Evolutionary conservation across 2,329 filamentous ascomycete genomes (phyloP).

Genomic region (Myriosclerotinia duriaeana): DNA sequence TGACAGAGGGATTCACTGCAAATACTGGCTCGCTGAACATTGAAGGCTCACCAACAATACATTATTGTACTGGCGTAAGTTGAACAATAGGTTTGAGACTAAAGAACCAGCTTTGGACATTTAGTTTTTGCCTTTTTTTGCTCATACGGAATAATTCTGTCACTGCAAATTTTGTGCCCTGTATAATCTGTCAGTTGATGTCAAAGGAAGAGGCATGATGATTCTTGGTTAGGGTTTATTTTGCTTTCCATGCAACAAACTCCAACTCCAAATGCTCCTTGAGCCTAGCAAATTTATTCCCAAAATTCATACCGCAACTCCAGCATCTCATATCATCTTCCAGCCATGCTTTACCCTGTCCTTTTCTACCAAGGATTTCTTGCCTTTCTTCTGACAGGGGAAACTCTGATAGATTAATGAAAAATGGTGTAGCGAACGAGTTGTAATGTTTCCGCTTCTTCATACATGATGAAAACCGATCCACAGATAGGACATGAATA

Average conservation of each 20-base stretch:
- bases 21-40: too few relatives aligned
- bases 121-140: not conserved
- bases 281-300: conserved; percentile 68
- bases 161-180: too few relatives aligned
- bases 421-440: conserved; percentile 82
- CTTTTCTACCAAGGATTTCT: conserved; percentile 42
- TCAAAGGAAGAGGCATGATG: not conserved
- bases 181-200: not conserved
- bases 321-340: conserved; percentile 73
- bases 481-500: conserved; percentile 79
- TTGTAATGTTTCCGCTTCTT: conserved; percentile 89
- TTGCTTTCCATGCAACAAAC: conserved; percentile 70
- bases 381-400: conserved; percentile 59
- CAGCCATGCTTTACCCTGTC: conserved; percentile 55
- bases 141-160: not conserved
- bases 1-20: not conserved
- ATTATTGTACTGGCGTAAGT: too few relatives aligned
- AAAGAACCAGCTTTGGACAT: too few relatives aligned
- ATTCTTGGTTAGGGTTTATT: conserved; percentile 44
- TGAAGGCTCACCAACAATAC: too few relatives aligned
- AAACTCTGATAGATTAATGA: conserved; percentile 76
- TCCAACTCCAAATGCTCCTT: conserved; percentile 75
- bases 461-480: conserved; percentile 70
- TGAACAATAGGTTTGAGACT: not conserved
- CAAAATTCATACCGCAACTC: conserved; percentile 75